Conservation (phyloP, 2,329 filamentous ascomycete species). For the Trichoderma citrinoviride region DNA sequence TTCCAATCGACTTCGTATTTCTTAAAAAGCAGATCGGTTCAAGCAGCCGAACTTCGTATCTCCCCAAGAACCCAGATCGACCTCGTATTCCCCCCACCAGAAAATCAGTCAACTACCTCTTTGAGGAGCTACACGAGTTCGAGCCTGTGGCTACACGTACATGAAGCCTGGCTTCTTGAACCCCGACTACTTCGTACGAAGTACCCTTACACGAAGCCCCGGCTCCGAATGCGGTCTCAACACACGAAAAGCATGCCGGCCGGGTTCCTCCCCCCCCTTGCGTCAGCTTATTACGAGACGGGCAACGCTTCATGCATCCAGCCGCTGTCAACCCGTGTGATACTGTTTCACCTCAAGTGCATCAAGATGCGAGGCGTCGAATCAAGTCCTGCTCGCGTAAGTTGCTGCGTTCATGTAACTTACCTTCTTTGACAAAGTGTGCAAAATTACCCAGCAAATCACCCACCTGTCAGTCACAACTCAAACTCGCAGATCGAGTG, state of each 20-base stretch:
- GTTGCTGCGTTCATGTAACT: too few relatives aligned
- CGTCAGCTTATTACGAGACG: background rate
- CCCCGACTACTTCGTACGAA: too few relatives aligned
- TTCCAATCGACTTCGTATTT: too few relatives aligned
- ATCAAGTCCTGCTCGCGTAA: background rate
- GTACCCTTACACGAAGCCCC: background rate
- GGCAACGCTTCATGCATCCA: background rate
- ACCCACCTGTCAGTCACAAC: background rate
- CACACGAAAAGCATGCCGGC: background rate
- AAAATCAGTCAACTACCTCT: too few relatives aligned
- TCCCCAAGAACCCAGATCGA: too few relatives aligned
- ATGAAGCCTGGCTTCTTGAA: too few relatives aligned
- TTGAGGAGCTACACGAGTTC: too few relatives aligned
- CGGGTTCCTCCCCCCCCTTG: background rate
- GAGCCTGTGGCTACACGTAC: background rate
- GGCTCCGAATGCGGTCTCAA: background rate
- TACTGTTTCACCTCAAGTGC: background rate
- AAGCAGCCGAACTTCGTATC: too few relatives aligned
- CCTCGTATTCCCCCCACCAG: too few relatives aligned
- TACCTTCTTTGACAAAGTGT: background rate
- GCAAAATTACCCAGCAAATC: background rate
- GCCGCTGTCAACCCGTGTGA: conserved; percentile 2
- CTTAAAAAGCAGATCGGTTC: too few relatives aligned
- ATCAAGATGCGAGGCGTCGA: background rate
- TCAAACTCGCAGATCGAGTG: background rate